A percentile compares a stretch with the other conserved stretches of the same genome.
These are phyloP conservation scores for Meyerozyma athensensis DNA, from an alignment of 1,139 yeast species.

Conservation along the genomic window DNA sequence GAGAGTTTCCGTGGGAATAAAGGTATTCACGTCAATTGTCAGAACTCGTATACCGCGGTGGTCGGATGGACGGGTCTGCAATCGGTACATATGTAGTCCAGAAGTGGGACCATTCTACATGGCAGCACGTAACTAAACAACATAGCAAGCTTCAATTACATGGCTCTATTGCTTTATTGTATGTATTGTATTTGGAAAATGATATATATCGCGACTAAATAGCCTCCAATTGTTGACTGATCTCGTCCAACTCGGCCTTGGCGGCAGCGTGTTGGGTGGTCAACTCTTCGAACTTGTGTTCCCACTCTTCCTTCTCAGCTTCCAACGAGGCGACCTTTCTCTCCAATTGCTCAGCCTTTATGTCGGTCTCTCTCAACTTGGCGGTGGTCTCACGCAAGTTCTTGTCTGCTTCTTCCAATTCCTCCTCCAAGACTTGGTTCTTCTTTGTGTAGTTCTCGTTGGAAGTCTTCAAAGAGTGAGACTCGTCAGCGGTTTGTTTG, in stretches of 20 bases:
- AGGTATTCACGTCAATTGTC: too few species aligned
- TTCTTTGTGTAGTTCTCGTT: slow-evolving; percentile 91
- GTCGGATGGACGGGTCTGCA: too few species aligned
- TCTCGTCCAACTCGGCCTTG: slow-evolving; percentile 89
- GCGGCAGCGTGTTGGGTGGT: slow-evolving; percentile 75
- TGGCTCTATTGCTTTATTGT: too few species aligned
- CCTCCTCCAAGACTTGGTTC: slow-evolving; percentile 88
- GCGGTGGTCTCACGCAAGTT: slow-evolving; percentile 91
- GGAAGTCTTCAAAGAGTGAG: slow-evolving; percentile 81
- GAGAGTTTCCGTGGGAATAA: too few species aligned
- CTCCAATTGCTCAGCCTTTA: slow-evolving; percentile 95
- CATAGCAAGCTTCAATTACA: too few species aligned
- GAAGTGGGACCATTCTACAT: too few species aligned
- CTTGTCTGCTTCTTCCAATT: slow-evolving; percentile 87
- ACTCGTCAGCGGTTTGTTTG: slow-evolving; percentile 89
- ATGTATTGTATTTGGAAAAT: too few species aligned
- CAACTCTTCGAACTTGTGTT: slow-evolving; percentile 87
- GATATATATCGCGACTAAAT: slow-evolving; percentile 40
- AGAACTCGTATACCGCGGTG: too few species aligned
- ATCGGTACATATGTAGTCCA: too few species aligned
- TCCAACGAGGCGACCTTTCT: slow-evolving; percentile 91
- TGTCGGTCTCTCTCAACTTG: slow-evolving; percentile 91
- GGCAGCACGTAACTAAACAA: too few species aligned
- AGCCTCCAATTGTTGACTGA: slow-evolving; percentile 88
- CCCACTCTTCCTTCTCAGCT: slow-evolving; percentile 88